These are phyloP conservation scores for Zea mays DNA, from an alignment of 176 grass and related monocot species.

Conservation along the genomic window Zm-B73-REFERENCE-NAM-5.0 NC_050099.1:216204001-216204500, in stretches of 20 bases:
- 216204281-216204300: slow-evolving; percentile 74
- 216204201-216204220: slow-evolving; percentile 69
- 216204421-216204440: slow-evolving; percentile 87
- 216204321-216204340: slow-evolving; percentile 72
- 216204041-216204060: slow-evolving; percentile 72
- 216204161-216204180: slow-evolving; percentile 50
- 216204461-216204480: slow-evolving; percentile 96
- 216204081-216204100: slow-evolving; percentile 85
- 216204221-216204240: slow-evolving; percentile 67
- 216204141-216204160: slow-evolving; percentile 64
- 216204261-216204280: slow-evolving; percentile 89
- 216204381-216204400: slow-evolving; percentile 83
- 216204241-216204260: slow-evolving; percentile 78
- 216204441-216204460: slow-evolving; percentile 89
- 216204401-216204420: slow-evolving; percentile 81
- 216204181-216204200: slow-evolving; percentile 80
- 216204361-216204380: slow-evolving; percentile 80
- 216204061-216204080: slow-evolving; percentile 76
- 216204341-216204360: slow-evolving; percentile 73
- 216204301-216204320: slow-evolving; percentile 84
- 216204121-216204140: slow-evolving; percentile 85
- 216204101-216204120: slow-evolving; percentile 82
- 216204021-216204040: slow-evolving; percentile 84
- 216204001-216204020: slow-evolving; percentile 77
- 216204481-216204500: slow-evolving; percentile 72